Evolutionary conservation across 345 rosid genomes (phyloP), one percentile per base, ranked within the genome.

Genomic region (Gossypium anomalum): DNA sequence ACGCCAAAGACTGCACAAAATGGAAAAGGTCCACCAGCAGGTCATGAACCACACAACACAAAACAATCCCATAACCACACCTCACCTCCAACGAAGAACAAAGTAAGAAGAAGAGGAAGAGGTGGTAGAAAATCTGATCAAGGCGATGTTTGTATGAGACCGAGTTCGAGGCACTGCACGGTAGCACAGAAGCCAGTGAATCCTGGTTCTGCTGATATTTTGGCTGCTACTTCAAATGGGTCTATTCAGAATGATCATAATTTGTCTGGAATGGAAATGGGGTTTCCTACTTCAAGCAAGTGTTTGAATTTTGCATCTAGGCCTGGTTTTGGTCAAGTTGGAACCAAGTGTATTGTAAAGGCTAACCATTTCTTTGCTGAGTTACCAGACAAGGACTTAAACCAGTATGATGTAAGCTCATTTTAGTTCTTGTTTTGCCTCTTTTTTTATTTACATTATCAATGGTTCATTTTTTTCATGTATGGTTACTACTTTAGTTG

Each of bases 301-400:
- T 87, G 89, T 70, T 76, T 88, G 25, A 90, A 81, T 85, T 90
- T 91, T 82, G 92, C 94, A 41, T 86, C 82, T 0, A 87, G 98
- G 77, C 98, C 99, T 78, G 98, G 98, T 48, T 93, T 67, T 83
- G 99, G 99, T 49, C 85, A 84, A 65, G 82, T 86, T 76, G 99
- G 99, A 82, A 92, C 93, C 63, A 90, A 82, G 81, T 96, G 99
- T 80, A 89, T 96, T 49, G 98, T 96, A 29, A 96, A 96, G 86
- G 99, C 97, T 75, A 96, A 96, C 84, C 99, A 96, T 85, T 96
- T 96, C 86, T 85, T 96, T 25, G 88, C 98, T 41, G 92, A 92
- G 85, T 86, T 96, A 70, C 97, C 97, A 2, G 90, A 83, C 70
- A 93, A 96, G 82, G 97, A 96, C 83, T 87, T 96, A 85, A 88